Conservation (phyloP, 108 stramenopile genomes). For the Skeletonema grethae region DNA sequence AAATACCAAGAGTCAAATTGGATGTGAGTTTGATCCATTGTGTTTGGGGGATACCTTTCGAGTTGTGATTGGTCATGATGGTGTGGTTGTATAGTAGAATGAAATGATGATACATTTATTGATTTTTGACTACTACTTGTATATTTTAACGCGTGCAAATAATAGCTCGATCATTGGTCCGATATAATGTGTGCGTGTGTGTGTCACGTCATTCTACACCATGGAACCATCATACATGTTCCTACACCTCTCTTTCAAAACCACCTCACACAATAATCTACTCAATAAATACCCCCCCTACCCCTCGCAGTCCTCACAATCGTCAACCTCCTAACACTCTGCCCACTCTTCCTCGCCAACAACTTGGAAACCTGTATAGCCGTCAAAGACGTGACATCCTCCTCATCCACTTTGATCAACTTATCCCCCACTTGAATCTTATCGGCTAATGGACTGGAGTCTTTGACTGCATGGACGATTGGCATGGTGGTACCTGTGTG, state of each 20-base stretch:
- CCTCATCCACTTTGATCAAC: conserved; percentile 49
- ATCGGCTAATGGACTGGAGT: conserved; percentile 40
- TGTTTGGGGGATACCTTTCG: conserved; percentile 26
- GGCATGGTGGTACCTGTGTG: conserved; percentile 15
- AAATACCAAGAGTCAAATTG: conserved; percentile 17
- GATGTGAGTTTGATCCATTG: conserved; percentile 30
- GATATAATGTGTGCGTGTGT: no score
- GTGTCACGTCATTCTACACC: no score
- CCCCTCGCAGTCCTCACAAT: conserved; percentile 20
- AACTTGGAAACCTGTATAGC: conserved; percentile 40
- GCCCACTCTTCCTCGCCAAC: conserved; percentile 33
- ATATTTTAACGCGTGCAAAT: no score
- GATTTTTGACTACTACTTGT: no score
- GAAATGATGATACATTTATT: no score
- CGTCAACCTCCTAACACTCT: conserved; percentile 38
- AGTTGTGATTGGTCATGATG: conserved; percentile 35
- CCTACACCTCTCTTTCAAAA: no score
- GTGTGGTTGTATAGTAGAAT: neutral
- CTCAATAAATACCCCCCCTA: no score
- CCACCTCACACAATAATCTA: no score
- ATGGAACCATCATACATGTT: no score
- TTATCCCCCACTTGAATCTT: conserved; percentile 44
- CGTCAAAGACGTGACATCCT: conserved; percentile 37
- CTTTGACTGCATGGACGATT: conserved; percentile 48
- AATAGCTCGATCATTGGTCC: no score